Conservation (phyloP, 192 early-diverging fungal genomes). For the Coemansia guatemalensis region DNA sequence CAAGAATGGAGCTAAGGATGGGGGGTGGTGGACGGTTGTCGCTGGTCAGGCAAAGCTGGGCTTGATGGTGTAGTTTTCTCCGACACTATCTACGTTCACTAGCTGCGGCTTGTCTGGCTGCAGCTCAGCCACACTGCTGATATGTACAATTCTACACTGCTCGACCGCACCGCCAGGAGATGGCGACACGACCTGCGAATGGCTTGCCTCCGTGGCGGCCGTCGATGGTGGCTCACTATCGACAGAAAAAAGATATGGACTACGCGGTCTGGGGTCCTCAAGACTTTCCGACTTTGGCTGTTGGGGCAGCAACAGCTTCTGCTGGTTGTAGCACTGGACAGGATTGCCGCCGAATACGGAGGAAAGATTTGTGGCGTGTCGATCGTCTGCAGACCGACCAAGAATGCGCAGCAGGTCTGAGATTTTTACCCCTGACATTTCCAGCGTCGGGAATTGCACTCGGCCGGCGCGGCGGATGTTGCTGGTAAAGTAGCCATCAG, state of each 20-base stretch:
- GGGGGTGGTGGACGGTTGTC: neutral
- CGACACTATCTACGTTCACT: constrained; percentile 21
- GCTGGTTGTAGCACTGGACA: constrained; percentile 6
- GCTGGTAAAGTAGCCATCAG: neutral
- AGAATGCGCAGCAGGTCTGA: constrained; percentile 19
- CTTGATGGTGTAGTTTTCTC: constrained; percentile 15
- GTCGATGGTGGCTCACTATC: no score
- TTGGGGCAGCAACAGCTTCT: neutral
- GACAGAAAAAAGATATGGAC: no score
- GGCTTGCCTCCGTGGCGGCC: no score
- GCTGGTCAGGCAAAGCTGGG: constrained; percentile 4
- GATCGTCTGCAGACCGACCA: constrained; percentile 11
- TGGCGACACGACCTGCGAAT: no score
- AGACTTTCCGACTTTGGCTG: neutral
- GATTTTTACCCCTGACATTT: constrained; percentile 18
- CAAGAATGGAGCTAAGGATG: no score
- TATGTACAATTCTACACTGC: neutral
- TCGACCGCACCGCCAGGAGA: neutral
- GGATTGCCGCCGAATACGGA: constrained; percentile 13
- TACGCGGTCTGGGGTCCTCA: no score
- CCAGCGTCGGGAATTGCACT: constrained; percentile 18
- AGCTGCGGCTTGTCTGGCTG: constrained; percentile 27
- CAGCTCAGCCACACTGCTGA: constrained; percentile 4
- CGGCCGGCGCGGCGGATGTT: constrained; percentile 37
- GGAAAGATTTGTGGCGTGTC: neutral